Conservation (phyloP, 768 basidiomycete genomes). For the Mycena rosella region DNA sequence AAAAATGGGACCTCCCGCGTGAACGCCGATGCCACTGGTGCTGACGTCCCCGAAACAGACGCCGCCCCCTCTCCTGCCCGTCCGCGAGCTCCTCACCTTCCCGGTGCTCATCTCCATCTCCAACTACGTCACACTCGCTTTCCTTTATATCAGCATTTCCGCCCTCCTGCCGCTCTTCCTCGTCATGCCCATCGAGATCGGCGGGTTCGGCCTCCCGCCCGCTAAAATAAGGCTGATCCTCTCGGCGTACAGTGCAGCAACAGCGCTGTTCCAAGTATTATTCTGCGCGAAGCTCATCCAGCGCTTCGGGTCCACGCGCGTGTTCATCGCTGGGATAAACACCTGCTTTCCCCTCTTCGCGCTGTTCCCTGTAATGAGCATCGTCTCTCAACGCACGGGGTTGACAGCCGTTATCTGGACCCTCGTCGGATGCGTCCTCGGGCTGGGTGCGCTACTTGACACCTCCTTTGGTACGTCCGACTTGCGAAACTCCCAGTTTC, state of each 20-base stretch:
- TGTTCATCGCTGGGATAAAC: slow-evolving; percentile 66
- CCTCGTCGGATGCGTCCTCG: slow-evolving; percentile 61
- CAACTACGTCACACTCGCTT: slow-evolving; percentile 51
- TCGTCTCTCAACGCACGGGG: slow-evolving; percentile 64
- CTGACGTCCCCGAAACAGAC: no score
- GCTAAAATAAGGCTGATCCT: slow-evolving; percentile 75
- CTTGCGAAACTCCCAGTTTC: no score
- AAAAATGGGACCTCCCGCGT: slow-evolving; percentile 19
- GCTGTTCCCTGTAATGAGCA: slow-evolving; percentile 72
- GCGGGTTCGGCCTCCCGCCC: slow-evolving; percentile 80
- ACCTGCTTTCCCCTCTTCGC: slow-evolving; percentile 66
- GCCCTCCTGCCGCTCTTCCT: no score
- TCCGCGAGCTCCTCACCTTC: slow-evolving; percentile 48
- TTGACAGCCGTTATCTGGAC: slow-evolving; percentile 61
- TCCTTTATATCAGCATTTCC: slow-evolving; percentile 67
- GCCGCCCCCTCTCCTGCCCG: slow-evolving; percentile 2
- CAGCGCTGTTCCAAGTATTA: slow-evolving; percentile 75
- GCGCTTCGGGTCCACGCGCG: slow-evolving; percentile 71
- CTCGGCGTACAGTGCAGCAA: slow-evolving; percentile 69
- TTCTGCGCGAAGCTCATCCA: no score
- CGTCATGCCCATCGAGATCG: no score
- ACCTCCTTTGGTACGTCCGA: background rate
- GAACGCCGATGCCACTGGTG: no score
- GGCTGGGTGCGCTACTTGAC: slow-evolving; percentile 55
- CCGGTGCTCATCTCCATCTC: slow-evolving; percentile 51